A percentile compares a stretch with the other conserved stretches of the same genome.
Conservation (phyloP, 805 yeast genomes). For the Saturnispora serradocipensis region DNA sequence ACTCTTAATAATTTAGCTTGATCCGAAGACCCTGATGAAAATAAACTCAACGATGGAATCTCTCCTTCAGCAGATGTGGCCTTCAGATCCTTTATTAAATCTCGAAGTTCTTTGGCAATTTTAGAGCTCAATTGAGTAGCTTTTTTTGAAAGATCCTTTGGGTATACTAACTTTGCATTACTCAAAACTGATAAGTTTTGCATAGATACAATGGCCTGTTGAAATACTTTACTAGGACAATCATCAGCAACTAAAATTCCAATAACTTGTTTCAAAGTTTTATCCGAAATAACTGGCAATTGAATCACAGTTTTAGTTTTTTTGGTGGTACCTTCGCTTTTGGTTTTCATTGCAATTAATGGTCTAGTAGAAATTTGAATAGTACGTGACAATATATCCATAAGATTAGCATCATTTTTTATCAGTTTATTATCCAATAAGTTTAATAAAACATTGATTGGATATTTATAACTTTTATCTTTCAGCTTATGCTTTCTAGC, state of each 20-base stretch:
- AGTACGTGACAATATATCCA: conserved; percentile 69
- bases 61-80: conserved; percentile 37
- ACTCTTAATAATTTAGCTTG: conserved; percentile 84
- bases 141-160: conserved; percentile 52
- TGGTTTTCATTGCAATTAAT: conserved; percentile 38
- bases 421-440: conserved; percentile 57
- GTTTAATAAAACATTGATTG: conserved; percentile 59
- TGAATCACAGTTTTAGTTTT: conserved; percentile 22
- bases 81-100: conserved; percentile 38
- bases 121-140: conserved; percentile 52
- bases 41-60: conserved; percentile 42
- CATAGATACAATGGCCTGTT: conserved; percentile 73
- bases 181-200: conserved; percentile 59
- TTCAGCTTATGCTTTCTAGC: conserved; percentile 29
- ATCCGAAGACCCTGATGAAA: conserved; percentile 73
- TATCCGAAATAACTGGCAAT: conserved; percentile 56
- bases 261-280: conserved; percentile 53
- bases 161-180: conserved; percentile 55
- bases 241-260: conserved; percentile 69
- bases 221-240: conserved; percentile 77
- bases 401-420: conserved; percentile 60
- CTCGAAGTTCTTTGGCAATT: conserved; percentile 46
- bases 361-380: conserved; percentile 74
- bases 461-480: conserved; percentile 47
- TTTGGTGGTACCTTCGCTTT: conserved; percentile 30